Base-by-base conservation (phyloP, 495 filamentous ascomycete species). In the Delitschia confertaspora region DNA sequence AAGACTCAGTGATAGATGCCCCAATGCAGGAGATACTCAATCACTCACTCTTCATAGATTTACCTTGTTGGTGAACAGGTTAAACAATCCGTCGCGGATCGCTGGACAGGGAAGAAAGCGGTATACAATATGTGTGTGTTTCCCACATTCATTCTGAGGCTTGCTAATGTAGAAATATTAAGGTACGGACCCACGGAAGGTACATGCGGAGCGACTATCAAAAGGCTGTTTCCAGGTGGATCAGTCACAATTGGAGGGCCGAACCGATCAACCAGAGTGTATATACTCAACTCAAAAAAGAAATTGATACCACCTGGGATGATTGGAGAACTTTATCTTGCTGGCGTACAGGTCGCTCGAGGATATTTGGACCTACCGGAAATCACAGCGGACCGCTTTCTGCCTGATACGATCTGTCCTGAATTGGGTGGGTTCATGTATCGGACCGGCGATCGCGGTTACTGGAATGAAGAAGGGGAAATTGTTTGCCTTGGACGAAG, bases 121-220 rank as follows among this genome's bases (percentile, higher is more conserved):
- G n/a, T n/a, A 31, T 49, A 0, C 62, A 63, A 39, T 16, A 13
- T 22, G 43, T 63, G 6, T 41, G 25, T 24, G 56, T 65, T 32
- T 18, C 4, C 2, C 66, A 64, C n/a, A n/a, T n/a, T n/a, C n/a
- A n/a, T n/a, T n/a, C n/a, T n/a, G n/a, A n/a, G n/a, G n/a, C n/a
- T n/a, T n/a, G n/a, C n/a, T n/a, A n/a, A n/a, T n/a, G n/a, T n/a
- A n/a, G n/a, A n/a, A n/a, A n/a, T n/a, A n/a, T n/a, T n/a, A n/a
- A 59, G 57, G 51, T 68, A 68, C 46, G 64, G 65, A 1, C 65
- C 65, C 6, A 63, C 61, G 4, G 62, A 68, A 43, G 57, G 36
- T 1, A 66, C 60, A 6, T 53, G 55, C 26, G 60, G 60, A 4
- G 56, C 59, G 0, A 62, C 57, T 0, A 57, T 60, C 9, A 38